Base-by-base conservation (phyloP, 176 grass and related monocot species). In the Carex myosuroides region DNA sequence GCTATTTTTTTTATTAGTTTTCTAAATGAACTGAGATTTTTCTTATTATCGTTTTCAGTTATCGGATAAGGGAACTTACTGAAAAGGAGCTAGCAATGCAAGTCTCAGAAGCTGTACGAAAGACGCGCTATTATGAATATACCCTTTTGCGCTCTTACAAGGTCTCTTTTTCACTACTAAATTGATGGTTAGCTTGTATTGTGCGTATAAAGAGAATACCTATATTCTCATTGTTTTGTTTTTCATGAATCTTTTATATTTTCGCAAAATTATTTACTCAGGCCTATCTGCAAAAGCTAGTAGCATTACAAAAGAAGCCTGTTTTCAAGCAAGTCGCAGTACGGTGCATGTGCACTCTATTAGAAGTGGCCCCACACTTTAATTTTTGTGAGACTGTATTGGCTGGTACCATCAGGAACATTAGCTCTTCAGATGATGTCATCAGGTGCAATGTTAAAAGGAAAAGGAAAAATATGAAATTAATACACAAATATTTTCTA, bases 131-230 rank as follows among this genome's bases (percentile, higher is more conserved):
- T 84, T 95, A 89, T 81, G 96, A 98, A 84, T 93, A 94, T 52
- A 95, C 96, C 67, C 93, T 95, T 88, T 33, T 95, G 66, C 82
- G 89, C 65, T 95, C 86, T 83, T 98, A 98, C 80, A 95, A 93
- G 93, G 96, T 98, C 79, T 81, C 35, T 64, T 59, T 81, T 59
- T 81, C 35, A 53, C 46, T n/a, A 42, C 5, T 44, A 41, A 70
- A 41, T 20, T 8, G 42, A 53, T 53, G 20, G 46, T 53, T 75
- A 26, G 13, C 70, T n/a, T 29, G 37, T 70, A 44, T 24, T 52
- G 30, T 2, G 14, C 32, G 4, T 37, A 79, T 50, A 79, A 79
- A 41, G 6, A 37, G 83, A 12, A 66, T 79, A 17, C 70, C 18
- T 35, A 46, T 70, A 30, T 39, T 39, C 37, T 39, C 37, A 39